These are phyloP conservation scores for Pyrenochaeta sp. DNA, from an alignment of 2,329 filamentous ascomycete species.

Conservation along the genomic window DNA sequence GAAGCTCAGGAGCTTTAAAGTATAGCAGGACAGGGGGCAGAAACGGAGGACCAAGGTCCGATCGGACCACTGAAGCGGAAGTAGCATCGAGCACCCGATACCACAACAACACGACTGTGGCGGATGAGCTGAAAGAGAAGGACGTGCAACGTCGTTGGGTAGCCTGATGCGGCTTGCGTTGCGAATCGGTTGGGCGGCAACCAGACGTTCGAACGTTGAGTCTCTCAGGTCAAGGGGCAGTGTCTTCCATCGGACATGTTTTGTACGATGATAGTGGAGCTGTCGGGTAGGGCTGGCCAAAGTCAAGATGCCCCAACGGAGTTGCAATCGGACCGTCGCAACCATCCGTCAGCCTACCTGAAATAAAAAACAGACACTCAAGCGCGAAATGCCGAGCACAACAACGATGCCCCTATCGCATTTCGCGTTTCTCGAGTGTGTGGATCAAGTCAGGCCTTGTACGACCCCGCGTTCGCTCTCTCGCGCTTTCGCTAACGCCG, in stretches of 20 bases:
- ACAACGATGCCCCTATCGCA: background rate
- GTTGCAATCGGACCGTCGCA: background rate
- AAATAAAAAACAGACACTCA: background rate
- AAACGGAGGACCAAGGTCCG: too few species aligned
- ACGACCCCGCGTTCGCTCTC: slow-evolving; percentile 1
- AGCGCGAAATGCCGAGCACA: background rate
- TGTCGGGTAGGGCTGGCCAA: background rate
- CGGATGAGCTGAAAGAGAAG: background rate
- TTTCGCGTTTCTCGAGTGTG: background rate
- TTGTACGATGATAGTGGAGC: background rate
- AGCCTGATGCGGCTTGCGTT: background rate
- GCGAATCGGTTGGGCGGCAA: background rate
- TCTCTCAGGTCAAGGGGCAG: background rate
- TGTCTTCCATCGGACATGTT: background rate
- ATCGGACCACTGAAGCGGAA: too few species aligned
- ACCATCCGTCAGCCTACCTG: background rate
- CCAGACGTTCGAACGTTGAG: background rate
- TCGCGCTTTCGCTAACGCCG: slow-evolving; percentile 26
- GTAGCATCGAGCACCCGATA: too few species aligned
- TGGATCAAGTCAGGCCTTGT: background rate
- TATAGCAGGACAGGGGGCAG: too few species aligned
- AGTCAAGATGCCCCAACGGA: background rate
- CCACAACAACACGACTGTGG: background rate
- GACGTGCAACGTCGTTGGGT: background rate
- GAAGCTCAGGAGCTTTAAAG: too few species aligned